Evolutionary conservation across 768 basidiomycete genomes (phyloP).

Genomic region (Amanita brunnescens): DNA sequence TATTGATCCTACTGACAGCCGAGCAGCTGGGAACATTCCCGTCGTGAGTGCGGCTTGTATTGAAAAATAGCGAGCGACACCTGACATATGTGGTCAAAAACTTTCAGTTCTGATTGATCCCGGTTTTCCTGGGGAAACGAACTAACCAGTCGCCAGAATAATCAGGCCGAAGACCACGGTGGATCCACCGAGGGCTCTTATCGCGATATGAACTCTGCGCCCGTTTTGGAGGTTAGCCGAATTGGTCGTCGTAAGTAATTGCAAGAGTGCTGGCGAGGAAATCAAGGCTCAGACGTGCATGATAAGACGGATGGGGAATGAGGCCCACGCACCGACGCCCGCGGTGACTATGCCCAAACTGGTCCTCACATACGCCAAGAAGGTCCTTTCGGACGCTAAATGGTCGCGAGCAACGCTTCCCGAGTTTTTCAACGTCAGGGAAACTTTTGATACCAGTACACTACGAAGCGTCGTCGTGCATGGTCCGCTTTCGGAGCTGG

Average conservation of each 20-base stretch:
- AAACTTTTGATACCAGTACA: conserved; percentile 5
- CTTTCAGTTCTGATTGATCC: background rate
- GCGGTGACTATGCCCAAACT: conserved; percentile 50
- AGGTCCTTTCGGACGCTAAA: conserved; percentile 54
- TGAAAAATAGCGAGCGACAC: conserved; percentile 42
- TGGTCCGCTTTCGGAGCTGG: background rate
- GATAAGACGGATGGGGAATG: background rate
- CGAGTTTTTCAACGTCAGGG: conserved; percentile 41
- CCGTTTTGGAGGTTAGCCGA: background rate
- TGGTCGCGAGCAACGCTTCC: conserved; percentile 61
- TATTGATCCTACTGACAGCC: conserved; percentile 32
- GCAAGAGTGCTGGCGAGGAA: conserved; percentile 37
- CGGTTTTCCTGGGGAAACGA: background rate
- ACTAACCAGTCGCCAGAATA: conserved; percentile 41
- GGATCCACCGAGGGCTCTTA: conserved; percentile 45
- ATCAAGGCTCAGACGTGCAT: background rate
- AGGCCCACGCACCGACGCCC: conserved; percentile 43
- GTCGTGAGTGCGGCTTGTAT: conserved; percentile 41
- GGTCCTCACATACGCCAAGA: conserved; percentile 56
- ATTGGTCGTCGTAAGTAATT: conserved; percentile 33
- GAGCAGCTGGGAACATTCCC: conserved; percentile 48
- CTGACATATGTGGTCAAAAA: conserved; percentile 20
- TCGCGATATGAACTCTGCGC: conserved; percentile 22
- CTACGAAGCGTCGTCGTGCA: background rate
- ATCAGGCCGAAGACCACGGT: conserved; percentile 36